Base-by-base conservation (phyloP, 2,329 filamentous ascomycete genomes). In the Apiospora phragmitis region DNA sequence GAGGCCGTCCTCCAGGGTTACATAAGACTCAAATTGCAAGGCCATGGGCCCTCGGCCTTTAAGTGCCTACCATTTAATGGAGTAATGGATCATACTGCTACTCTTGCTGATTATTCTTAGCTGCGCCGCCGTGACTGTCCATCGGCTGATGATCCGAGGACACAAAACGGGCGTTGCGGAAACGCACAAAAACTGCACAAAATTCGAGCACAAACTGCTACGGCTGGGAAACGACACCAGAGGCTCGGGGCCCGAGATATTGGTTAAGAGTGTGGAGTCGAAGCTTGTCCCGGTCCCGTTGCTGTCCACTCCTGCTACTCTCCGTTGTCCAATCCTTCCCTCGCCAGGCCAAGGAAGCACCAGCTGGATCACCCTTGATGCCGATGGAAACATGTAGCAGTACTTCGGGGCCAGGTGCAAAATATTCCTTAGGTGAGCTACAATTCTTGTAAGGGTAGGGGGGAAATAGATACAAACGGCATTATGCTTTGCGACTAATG, bases 261-360 rank as follows among this genome's bases (percentile, higher is more conserved):
- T 47, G 65, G 65, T 67, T 67, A 67, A 47, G 65, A 43, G 65
- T 67, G 65, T 67, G 65, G 65, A 47, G 65, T 35, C 65, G 42
- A 67, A 26, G 65, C 65, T 47, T 67, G 42, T 47, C 65, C 41
- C 65, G 29, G 65, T 62, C 55, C 55, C 55, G 55, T 62, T 38
- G 55, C 32, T 62, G 55, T 62, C 55, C 55, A 62, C 55, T n/a
- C n/a, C n/a, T n/a, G n/a, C n/a, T n/a, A n/a, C n/a, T 62, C 55
- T 35, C 55, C 55, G 32, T 38, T 38, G 29, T 35, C 29, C 55
- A 62, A 62, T 35, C 55, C 55, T 9, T n/a, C 32, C 32, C 55
- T 62, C 55, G 29, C 21, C 29, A 62, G 55, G 55, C 32, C 55
- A 62, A 62, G 55, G 55, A 62, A 35, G 55, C 29, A 62, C 32